phyloP scores from a whole-genome alignment of 1,139 yeast genomes.

The Cylindricascospora bacillispora region DNA sequence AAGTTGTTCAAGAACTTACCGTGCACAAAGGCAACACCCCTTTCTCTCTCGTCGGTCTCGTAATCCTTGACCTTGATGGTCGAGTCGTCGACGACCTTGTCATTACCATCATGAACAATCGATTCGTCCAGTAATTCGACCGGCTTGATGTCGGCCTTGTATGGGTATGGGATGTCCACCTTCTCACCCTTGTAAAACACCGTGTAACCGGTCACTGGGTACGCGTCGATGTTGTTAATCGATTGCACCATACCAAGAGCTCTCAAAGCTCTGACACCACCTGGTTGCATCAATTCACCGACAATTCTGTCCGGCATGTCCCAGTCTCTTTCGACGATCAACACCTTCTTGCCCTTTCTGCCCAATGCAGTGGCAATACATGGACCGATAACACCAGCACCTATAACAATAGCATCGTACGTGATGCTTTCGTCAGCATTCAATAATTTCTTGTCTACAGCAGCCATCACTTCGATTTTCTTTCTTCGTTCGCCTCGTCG shows the following conservation, averaged over 20 bases:
- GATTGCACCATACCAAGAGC: constrained; percentile 75
- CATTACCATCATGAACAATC: constrained; percentile 44
- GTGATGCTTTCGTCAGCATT: constrained; percentile 21
- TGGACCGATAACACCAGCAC: constrained; percentile 97
- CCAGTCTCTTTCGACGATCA: constrained; percentile 81
- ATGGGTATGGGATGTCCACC: constrained; percentile 60
- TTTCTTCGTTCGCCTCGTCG: too few relatives aligned
- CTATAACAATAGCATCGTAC: constrained; percentile 40
- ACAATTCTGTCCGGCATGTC: constrained; percentile 88
- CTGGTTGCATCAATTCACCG: constrained; percentile 94
- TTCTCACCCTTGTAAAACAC: constrained; percentile 49
- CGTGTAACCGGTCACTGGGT: constrained; percentile 67
- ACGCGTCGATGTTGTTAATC: constrained; percentile 71
- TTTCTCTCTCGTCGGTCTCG: constrained; percentile 49
- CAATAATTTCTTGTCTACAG: constrained; percentile 5
- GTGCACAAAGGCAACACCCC: constrained; percentile 85
- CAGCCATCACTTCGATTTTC: constrained; percentile 4
- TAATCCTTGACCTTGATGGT: constrained; percentile 39
- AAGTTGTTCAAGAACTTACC: constrained; percentile 75
- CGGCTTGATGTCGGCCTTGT: constrained; percentile 37
- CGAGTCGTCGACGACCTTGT: constrained; percentile 37
- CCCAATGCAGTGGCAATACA: constrained; percentile 84
- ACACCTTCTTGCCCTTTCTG: constrained; percentile 63
- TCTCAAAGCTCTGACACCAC: constrained; percentile 70
- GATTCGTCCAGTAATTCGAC: constrained; percentile 37